Percentiles rank a stretch among this genome's conserved stretches.
phyloP scores from a whole-genome alignment of 768 basidiomycete species.

The Russula griseocarnosa region DNA sequence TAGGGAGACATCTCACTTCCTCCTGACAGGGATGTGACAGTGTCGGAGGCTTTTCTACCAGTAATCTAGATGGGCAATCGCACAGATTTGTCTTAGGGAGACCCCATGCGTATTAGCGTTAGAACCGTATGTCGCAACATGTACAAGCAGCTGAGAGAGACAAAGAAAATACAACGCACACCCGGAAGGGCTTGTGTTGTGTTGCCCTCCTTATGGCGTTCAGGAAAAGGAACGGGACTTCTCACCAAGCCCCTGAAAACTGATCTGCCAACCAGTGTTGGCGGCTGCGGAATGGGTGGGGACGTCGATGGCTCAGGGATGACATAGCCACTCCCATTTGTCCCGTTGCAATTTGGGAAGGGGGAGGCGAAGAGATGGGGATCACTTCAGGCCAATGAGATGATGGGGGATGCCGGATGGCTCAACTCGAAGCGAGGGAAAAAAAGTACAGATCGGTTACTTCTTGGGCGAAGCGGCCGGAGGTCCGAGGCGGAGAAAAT shows the following conservation, averaged over 20 bases:
- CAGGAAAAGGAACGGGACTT: constrained; percentile 10
- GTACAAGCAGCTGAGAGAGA: constrained; percentile 12
- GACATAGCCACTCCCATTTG: not conserved
- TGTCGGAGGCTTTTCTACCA: constrained; percentile 3
- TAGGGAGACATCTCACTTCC: constrained; percentile 7
- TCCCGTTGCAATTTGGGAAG: not conserved
- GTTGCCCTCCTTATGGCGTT: not conserved
- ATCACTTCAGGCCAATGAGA: not conserved
- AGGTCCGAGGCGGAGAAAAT: constrained; percentile 1
- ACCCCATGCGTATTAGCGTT: constrained; percentile 73
- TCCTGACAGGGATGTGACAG: constrained; percentile 2
- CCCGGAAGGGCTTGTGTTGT: constrained; percentile 18
- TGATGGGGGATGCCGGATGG: not conserved
- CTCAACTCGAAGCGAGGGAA: not conserved
- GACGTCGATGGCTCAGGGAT: not conserved
- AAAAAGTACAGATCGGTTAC: not conserved
- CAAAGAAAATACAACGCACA: constrained; percentile 23
- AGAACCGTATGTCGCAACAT: constrained; percentile 42
- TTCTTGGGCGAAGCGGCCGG: constrained; percentile 7
- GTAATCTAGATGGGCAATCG: constrained; percentile 18
- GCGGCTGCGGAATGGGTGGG: not conserved
- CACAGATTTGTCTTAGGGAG: constrained; percentile 31
- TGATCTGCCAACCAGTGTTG: constrained; percentile 1
- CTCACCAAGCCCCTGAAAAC: constrained; percentile 3
- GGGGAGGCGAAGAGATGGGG: not conserved